A percentile compares a stretch with the other conserved stretches of the same genome.
Conservation (phyloP, 768 basidiomycete species). For the Mycena metata region DNA sequence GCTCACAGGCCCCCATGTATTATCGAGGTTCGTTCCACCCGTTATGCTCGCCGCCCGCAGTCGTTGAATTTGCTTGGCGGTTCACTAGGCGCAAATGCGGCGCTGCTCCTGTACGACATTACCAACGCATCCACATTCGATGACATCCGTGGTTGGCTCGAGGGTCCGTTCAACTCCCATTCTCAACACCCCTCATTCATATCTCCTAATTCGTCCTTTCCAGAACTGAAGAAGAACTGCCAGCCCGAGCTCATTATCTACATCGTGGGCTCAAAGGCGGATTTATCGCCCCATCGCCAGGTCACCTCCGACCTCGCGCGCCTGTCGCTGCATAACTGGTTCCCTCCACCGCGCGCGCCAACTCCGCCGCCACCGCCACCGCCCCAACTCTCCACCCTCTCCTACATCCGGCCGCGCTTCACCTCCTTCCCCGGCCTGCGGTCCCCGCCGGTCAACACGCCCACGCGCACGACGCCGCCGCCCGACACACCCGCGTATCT, state of each 20-base stretch:
- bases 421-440: conserved; percentile 78
- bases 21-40: conserved; percentile 71
- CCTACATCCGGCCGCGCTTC: conserved; percentile 84
- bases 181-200: conserved; percentile 15
- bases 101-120: conserved; percentile 94
- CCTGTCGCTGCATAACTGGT: conserved; percentile 89
- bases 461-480: conserved; percentile 62
- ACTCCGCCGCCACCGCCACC: conserved; percentile 77
- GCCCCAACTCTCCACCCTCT: conserved; percentile 72
- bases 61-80: conserved; percentile 31
- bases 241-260: conserved; percentile 91
- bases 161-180: conserved; percentile 65
- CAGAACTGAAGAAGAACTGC: conserved; percentile 93
- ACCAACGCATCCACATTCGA: conserved; percentile 91
- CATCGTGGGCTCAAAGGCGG: conserved; percentile 95
- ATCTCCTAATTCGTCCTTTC: conserved; percentile 33
- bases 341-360: conserved; percentile 81
- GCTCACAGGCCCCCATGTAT: conserved; percentile 90
- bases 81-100: conserved; percentile 85
- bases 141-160: conserved; percentile 92
- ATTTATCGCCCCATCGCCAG: conserved; percentile 78
- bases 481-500: conserved; percentile 73
- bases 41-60: conserved; percentile 37
- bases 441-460: conserved; percentile 68
- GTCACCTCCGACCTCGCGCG: conserved; percentile 87